phyloP scores from a whole-genome alignment of 106 monocot genomes.

The Dactylorhiza incarnata region DNA sequence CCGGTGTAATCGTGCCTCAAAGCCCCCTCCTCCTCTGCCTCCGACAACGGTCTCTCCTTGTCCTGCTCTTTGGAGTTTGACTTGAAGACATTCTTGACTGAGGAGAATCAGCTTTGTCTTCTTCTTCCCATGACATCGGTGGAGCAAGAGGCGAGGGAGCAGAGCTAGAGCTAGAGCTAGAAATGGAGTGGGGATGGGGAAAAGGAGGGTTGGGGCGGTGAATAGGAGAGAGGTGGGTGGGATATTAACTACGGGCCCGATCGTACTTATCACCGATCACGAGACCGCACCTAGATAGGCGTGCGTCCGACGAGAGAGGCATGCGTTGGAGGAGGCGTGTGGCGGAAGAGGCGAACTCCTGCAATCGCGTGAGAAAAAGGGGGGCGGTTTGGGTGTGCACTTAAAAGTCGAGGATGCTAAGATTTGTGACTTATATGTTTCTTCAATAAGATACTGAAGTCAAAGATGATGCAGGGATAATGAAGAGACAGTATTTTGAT shows the following conservation, averaged over 20 bases:
- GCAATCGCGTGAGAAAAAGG: too few relatives aligned
- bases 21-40: constrained; percentile 9
- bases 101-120: constrained; percentile 52
- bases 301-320: too few relatives aligned
- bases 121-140: constrained; percentile 1
- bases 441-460: too few relatives aligned
- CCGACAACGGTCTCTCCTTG: neutral
- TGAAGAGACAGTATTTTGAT: too few relatives aligned
- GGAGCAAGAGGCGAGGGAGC: neutral
- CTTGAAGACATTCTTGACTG: constrained; percentile 73
- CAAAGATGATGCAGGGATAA: too few relatives aligned
- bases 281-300: constrained; percentile 4
- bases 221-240: constrained; percentile 2
- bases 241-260: neutral
- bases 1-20: constrained; percentile 29
- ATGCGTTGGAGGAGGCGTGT: too few relatives aligned
- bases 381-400: too few relatives aligned
- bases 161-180: neutral
- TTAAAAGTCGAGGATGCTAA: too few relatives aligned
- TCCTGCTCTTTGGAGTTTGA: constrained; percentile 14
- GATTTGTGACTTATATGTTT: too few relatives aligned
- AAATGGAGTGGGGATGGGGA: neutral
- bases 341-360: too few relatives aligned
- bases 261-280: constrained; percentile 5
- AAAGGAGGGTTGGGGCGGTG: neutral